Base-by-base conservation (phyloP, 257 asterid genomes). In the Avicennia marina region DNA sequence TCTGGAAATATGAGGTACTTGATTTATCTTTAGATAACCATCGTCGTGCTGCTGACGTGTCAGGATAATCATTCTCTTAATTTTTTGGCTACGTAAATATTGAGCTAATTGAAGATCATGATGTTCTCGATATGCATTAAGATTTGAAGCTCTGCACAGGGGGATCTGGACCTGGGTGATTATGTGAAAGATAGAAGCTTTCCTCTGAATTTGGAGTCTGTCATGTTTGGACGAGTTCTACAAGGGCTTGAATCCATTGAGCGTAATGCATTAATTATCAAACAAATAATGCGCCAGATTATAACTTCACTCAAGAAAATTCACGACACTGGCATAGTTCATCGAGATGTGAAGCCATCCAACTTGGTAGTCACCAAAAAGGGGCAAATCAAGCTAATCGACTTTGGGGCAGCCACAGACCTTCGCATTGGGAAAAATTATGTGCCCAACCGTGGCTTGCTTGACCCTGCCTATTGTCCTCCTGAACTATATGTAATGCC, bases 401-500 rank as follows among this genome's bases (percentile, higher is more conserved):
- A 93, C 67, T 93, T 89, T 52, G 98, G 98, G 38, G 98, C 98
- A 33, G 97, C 98, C 65, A 84, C 98, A 11, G 98, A 91, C 53
- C 94, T 91, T 11, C 87, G 97, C 38, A 93, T 93, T 54, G 98
- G 97, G 31, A 93, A 93, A 62, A 93, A 93, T 74, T 91, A 91
- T 46, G 67, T 84, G 2, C 97, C 98, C 8, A 24, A 88, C 40
- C 79, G 81, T 2, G 90, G 94, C 29, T 68, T 88, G 67, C 97
- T 91, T 10, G 98, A 91, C 70, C 98, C 95, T 1, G 97, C 86
- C 57, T 88, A 85, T 26, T 91, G 98, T 41, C 98, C 97, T 7
- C 98, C 97, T n/a, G 97, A 93, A 64, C 81, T 86, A n/a, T 88
- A 75, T 48, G 97, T 91, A 10, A 86, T 91, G 95, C 97, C 98